Percentiles rank a stretch among this genome's conserved stretches.
These are phyloP conservation scores for Ogataea ganodermae DNA, from an alignment of 805 yeast species.

Conservation along the genomic window DNA sequence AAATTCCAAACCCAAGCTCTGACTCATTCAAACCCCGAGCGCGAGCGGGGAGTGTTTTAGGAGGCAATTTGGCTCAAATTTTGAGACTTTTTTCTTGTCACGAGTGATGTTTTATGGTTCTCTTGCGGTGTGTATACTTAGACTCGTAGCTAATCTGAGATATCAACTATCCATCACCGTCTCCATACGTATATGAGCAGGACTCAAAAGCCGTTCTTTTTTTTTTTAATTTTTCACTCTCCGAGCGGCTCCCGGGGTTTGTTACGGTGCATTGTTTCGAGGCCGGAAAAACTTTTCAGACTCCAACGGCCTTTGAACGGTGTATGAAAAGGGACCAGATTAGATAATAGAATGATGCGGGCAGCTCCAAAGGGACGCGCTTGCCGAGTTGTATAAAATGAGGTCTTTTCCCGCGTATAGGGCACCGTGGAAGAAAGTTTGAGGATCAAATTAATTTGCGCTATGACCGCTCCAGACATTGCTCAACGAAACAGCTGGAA, in stretches of 20 bases:
- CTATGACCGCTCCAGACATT: background rate
- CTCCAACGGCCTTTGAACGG: conserved; percentile 1
- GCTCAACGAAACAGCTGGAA: background rate
- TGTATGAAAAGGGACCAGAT: background rate
- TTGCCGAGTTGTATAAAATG: too few relatives aligned
- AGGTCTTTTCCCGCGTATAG: too few relatives aligned
- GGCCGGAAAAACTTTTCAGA: background rate
- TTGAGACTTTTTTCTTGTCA: too few relatives aligned
- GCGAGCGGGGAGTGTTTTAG: background rate
- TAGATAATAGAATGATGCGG: background rate
- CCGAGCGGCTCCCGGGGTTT: conserved; percentile 5
- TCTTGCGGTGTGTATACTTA: too few relatives aligned
- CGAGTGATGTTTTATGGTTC: too few relatives aligned
- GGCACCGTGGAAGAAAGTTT: too few relatives aligned
- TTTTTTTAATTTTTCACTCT: background rate
- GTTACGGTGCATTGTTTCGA: background rate
- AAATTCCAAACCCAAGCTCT: conserved; percentile 28
- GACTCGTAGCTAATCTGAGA: too few relatives aligned
- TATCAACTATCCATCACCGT: too few relatives aligned
- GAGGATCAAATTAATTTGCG: too few relatives aligned
- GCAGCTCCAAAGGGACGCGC: too few relatives aligned
- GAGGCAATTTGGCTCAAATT: too few relatives aligned
- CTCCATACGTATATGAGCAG: background rate
- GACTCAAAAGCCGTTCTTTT: background rate
- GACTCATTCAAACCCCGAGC: conserved; percentile 9